phyloP scores from a whole-genome alignment of 2,329 filamentous ascomycete species.

The Aspergillus fructus region DNA sequence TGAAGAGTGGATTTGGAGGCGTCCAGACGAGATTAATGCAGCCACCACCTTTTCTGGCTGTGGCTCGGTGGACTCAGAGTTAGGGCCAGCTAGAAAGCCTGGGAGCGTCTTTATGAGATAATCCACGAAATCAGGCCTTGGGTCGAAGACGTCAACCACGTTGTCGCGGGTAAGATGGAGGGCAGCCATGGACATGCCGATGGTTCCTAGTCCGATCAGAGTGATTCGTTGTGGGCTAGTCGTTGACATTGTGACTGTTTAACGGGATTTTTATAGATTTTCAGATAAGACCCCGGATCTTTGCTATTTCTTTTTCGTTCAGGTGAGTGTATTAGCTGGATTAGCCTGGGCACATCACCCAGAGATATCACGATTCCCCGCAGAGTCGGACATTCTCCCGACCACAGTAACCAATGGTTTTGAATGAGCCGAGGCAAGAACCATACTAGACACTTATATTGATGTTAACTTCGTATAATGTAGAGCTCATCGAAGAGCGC shows the following conservation, averaged over 20 bases:
- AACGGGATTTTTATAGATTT: too few relatives aligned
- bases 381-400: too few relatives aligned
- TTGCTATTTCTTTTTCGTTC: neutral
- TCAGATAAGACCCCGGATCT: too few relatives aligned
- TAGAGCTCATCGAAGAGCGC: neutral
- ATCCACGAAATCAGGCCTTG: constrained; percentile 47
- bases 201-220: constrained; percentile 46
- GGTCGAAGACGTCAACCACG: constrained; percentile 51
- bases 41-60: neutral
- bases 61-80: neutral
- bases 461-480: neutral
- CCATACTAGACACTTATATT: neutral
- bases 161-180: constrained; percentile 24
- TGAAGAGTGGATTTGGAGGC: constrained; percentile 18
- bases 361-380: too few relatives aligned
- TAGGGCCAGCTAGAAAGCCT: constrained; percentile 1
- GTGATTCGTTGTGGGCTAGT: constrained; percentile 29
- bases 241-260: constrained; percentile 10
- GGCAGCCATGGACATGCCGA: constrained; percentile 58
- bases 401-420: neutral
- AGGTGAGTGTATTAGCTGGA: neutral
- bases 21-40: constrained; percentile 15
- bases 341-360: neutral
- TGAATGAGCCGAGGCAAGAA: neutral
- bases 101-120: constrained; percentile 42